Evolutionary conservation across 305 asterid species (phyloP).

Genomic region (Solanum aculeatissimum): DNA sequence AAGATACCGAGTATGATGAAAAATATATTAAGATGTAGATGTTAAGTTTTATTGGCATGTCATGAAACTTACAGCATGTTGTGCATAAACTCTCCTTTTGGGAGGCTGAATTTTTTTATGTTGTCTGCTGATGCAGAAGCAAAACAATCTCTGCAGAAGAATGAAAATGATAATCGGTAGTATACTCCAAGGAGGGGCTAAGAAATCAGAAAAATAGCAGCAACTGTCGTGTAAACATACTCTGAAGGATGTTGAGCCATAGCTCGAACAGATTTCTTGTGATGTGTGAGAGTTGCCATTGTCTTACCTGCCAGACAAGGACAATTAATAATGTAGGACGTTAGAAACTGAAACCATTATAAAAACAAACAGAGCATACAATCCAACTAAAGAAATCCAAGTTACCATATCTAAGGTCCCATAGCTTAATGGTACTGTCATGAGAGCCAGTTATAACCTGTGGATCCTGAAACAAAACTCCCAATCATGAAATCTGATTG

Average conservation of each 20-base stretch:
- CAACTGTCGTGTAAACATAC: conserved; percentile 24
- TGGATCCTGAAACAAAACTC: conserved; percentile 42
- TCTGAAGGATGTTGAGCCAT: conserved; percentile 86
- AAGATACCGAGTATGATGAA: not conserved
- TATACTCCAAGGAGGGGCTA: not conserved
- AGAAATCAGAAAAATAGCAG: not conserved
- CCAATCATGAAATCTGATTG: not conserved
- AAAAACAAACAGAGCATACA: not conserved
- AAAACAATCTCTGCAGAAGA: conserved; percentile 26
- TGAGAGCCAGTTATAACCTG: conserved; percentile 98
- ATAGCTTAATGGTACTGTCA: conserved; percentile 86
- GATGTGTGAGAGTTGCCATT: conserved; percentile 90
- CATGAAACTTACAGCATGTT: conserved; percentile 53
- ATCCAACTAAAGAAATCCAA: not conserved
- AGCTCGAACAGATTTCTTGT: conserved; percentile 97
- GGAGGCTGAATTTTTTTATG: conserved; percentile 82
- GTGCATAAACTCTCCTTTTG: conserved; percentile 94
- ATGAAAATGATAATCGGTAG: not conserved
- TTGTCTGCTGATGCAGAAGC: conserved; percentile 99
- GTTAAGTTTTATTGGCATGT: not conserved
- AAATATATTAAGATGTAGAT: not conserved
- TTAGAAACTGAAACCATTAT: not conserved
- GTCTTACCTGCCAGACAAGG: conserved; percentile 33
- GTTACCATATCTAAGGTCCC: conserved; percentile 92
- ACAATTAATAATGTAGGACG: not conserved